A percentile compares a stretch with the other conserved stretches of the same genome.
Evolutionary conservation across 805 yeast genomes (phyloP).

Genomic region (Starmerella sirachaensis): DNA sequence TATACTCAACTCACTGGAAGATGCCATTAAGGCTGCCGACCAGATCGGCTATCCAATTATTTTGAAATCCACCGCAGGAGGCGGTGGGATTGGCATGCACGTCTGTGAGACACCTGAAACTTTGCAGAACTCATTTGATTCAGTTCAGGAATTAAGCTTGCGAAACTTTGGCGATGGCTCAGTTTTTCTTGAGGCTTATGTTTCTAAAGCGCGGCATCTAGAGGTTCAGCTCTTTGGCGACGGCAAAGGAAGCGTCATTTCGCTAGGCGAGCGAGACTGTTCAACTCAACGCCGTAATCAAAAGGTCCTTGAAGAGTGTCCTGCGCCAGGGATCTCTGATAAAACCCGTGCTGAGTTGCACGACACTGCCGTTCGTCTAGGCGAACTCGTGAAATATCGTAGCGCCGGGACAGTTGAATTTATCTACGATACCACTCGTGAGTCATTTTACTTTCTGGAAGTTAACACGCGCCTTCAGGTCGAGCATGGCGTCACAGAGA

Average conservation of each 20-base stretch:
- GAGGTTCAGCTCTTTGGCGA: slow-evolving; percentile 93
- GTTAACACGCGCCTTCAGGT: slow-evolving; percentile 95
- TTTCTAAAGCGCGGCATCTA: slow-evolving; percentile 85
- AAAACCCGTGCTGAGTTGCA: slow-evolving; percentile 61
- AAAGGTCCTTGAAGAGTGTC: slow-evolving; percentile 87
- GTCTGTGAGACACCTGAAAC: slow-evolving; percentile 71
- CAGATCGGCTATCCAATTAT: slow-evolving; percentile 40
- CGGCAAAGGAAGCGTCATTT: slow-evolving; percentile 80
- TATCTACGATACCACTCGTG: slow-evolving; percentile 71
- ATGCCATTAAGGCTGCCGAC: slow-evolving; percentile 1
- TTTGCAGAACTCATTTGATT: slow-evolving; percentile 69
- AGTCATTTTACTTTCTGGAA: slow-evolving; percentile 84
- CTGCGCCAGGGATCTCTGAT: slow-evolving; percentile 84
- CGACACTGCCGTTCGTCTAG: slow-evolving; percentile 71
- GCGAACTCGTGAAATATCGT: slow-evolving; percentile 66
- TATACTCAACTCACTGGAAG: background rate
- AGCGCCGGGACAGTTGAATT: slow-evolving; percentile 96
- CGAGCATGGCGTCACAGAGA: slow-evolving; percentile 90
- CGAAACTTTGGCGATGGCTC: slow-evolving; percentile 89
- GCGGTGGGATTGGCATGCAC: slow-evolving; percentile 94
- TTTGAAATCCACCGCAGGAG: slow-evolving; percentile 96
- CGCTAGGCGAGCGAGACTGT: slow-evolving; percentile 91
- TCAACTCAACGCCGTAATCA: slow-evolving; percentile 93
- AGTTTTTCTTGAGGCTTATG: slow-evolving; percentile 86
- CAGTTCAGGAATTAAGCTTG: slow-evolving; percentile 83